Percentiles rank a stretch among this genome's conserved stretches.
These are phyloP conservation scores for Metschnikowia colocasiae DNA, from an alignment of 805 yeast genomes.

Conservation along the genomic window DNA sequence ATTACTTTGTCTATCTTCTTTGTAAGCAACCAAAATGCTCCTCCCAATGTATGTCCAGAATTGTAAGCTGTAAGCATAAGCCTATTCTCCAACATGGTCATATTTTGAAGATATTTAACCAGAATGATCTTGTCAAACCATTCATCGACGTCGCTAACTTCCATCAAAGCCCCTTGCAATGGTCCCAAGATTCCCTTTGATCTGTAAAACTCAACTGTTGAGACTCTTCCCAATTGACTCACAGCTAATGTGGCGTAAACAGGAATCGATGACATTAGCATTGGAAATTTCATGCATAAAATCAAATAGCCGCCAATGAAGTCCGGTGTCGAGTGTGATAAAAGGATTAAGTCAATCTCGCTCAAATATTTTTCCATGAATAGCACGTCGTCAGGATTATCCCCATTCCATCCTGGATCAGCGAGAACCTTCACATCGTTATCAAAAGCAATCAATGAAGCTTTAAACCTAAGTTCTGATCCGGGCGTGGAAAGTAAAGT, in stretches of 20 bases:
- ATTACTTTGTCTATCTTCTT: slow-evolving; percentile 76
- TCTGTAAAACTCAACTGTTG: slow-evolving; percentile 81
- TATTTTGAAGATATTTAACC: slow-evolving; percentile 76
- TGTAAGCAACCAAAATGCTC: slow-evolving; percentile 79
- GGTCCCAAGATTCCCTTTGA: slow-evolving; percentile 76
- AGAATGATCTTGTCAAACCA: slow-evolving; percentile 68
- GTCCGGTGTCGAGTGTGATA: slow-evolving; percentile 84
- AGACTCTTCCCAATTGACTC: slow-evolving; percentile 75
- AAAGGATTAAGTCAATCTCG: slow-evolving; percentile 60
- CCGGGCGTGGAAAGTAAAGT: slow-evolving; percentile 27
- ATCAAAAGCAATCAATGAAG: slow-evolving; percentile 57
- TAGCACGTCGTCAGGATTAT: slow-evolving; percentile 27
- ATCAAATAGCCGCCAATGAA: slow-evolving; percentile 77
- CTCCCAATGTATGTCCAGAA: slow-evolving; percentile 93
- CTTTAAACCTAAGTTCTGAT: slow-evolving; percentile 31
- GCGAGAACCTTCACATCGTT: slow-evolving; percentile 52
- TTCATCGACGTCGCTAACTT: slow-evolving; percentile 70
- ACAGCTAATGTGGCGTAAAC: slow-evolving; percentile 91
- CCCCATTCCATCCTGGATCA: slow-evolving; percentile 76
- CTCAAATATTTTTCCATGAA: slow-evolving; percentile 34
- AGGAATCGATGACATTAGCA: slow-evolving; percentile 58
- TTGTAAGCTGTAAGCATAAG: slow-evolving; percentile 73
- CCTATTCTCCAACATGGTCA: slow-evolving; percentile 61
- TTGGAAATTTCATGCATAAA: slow-evolving; percentile 55
- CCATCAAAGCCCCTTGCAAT: slow-evolving; percentile 50